phyloP scores from a whole-genome alignment of 257 asterid genomes.

The Mentha longifolia region DNA sequence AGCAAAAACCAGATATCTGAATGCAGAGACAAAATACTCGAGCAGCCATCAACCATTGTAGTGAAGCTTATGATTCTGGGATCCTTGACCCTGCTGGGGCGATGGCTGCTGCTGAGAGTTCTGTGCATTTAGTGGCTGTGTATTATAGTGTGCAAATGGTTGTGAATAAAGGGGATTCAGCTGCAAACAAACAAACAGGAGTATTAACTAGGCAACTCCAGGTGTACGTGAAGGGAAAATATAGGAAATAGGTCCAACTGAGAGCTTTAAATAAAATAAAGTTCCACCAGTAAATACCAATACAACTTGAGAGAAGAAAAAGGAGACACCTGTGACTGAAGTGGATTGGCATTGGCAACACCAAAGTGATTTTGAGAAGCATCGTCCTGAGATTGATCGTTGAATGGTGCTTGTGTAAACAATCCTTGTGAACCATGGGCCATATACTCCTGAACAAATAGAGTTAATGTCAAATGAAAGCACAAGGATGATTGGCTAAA shows the following conservation, averaged over 20 bases:
- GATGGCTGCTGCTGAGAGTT: constrained; percentile 71
- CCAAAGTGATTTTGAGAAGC: constrained; percentile 79
- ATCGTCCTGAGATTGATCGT: constrained; percentile 86
- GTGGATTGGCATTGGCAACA: constrained; percentile 59
- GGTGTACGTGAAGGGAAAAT: neutral
- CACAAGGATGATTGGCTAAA: neutral
- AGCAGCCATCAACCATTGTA: constrained; percentile 61
- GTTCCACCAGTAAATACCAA: neutral
- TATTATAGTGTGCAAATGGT: constrained; percentile 76
- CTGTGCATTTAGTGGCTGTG: constrained; percentile 69
- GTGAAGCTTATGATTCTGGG: constrained; percentile 80
- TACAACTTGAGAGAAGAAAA: neutral
- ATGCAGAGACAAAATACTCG: constrained; percentile 42
- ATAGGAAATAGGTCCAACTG: neutral
- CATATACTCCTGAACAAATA: constrained; percentile 75
- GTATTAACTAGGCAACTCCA: constrained; percentile 18
- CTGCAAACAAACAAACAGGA: constrained; percentile 43
- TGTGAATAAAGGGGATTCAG: constrained; percentile 83
- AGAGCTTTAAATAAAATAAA: constrained; percentile 5
- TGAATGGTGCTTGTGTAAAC: constrained; percentile 86
- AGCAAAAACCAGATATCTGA: constrained; percentile 65
- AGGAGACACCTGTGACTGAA: constrained; percentile 80
- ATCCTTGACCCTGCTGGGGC: constrained; percentile 69
- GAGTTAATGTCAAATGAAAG: constrained; percentile 13
- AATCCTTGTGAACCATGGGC: constrained; percentile 91